A percentile compares a stretch with the other conserved stretches of the same genome.
Conservation (phyloP, 352 stramenopile species). For the Pythium phragmitis region DNA sequence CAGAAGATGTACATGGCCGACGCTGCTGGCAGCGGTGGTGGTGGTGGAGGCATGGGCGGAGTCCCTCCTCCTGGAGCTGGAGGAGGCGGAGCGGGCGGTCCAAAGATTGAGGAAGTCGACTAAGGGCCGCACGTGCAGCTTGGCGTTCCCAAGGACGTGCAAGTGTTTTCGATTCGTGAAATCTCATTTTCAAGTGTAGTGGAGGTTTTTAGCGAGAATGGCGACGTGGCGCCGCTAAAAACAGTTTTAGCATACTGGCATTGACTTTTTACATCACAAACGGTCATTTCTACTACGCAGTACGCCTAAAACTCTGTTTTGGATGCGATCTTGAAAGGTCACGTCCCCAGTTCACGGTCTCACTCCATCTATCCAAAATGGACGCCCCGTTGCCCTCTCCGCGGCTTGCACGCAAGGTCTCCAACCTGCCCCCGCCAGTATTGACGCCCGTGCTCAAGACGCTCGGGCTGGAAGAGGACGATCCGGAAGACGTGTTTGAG, state of each 20-base stretch:
- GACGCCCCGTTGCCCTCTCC: constrained; percentile 18
- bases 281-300: no score
- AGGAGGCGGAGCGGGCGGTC: constrained; percentile 39
- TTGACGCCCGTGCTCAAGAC: constrained; percentile 42
- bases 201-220: no score
- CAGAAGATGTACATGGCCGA: constrained; percentile 96
- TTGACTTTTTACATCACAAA: no score
- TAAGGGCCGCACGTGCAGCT: constrained; percentile 25
- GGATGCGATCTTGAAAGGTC: constrained; percentile 20
- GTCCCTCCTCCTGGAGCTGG: constrained; percentile 31
- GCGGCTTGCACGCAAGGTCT: constrained; percentile 25
- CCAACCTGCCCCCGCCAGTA: constrained; percentile 14
- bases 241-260: no score
- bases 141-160: no score
- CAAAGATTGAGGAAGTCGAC: constrained; percentile 79
- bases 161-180: no score
- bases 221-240: no score
- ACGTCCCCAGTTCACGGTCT: neutral
- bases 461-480: constrained; percentile 55
- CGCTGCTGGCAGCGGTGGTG: constrained; percentile 57
- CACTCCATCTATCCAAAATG: constrained; percentile 1
- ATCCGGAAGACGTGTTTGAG: constrained; percentile 71
- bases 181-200: no score
- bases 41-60: constrained; percentile 41
- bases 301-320: neutral